Evolutionary conservation across 108 stramenopile species (phyloP), one percentile per base, ranked within the genome.

Genomic region (Epithemia pelagica): DNA sequence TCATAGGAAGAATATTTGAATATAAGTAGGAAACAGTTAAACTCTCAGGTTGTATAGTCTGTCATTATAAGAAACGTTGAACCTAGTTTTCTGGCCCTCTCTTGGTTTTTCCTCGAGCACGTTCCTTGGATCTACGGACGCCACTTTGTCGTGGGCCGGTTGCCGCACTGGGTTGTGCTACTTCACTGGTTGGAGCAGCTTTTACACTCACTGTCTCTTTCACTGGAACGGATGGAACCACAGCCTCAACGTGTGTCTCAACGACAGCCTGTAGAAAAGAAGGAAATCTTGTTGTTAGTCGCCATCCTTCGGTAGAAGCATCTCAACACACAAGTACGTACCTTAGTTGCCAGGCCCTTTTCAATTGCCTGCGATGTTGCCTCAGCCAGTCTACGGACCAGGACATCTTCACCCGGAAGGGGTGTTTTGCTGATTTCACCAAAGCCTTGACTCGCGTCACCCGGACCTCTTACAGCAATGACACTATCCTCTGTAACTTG

Each of bases 301-400:
- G 10, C 20, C 15, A 15, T 52, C 18, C 52, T 52, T 52, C 20
- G 20, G 15, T 15, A n/a, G n/a, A n/a, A n/a, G n/a, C n/a, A n/a
- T n/a, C n/a, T n/a, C n/a, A n/a, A n/a, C n/a, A n/a, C n/a, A n/a
- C n/a, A n/a, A n/a, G n/a, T n/a, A 70, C 78, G 65, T 62, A 80
- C 76, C 75, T 86, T 88, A 46, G 71, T 76, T 27, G 90, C 90
- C 52, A 91, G 75, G 59, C 90, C 90, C 72, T 91, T 91, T 56
- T 91, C 90, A n/a, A 87, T 67, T 29, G 87, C 87, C 65, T 91
- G 90, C 0, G 87, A 76, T 52, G 84, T 83, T 15, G 83, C 90
- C 58, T 88, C 90, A 1, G 85, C 90, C 21, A 91, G 74, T 54
- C 80, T 65, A 26, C 81, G 71, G 0, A 91, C 83, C 58, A 91